Evolutionary conservation across 2,329 filamentous ascomycete species (phyloP), one percentile per base, ranked within the genome.

Genomic region (Chrysosphaeria jannelii): DNA sequence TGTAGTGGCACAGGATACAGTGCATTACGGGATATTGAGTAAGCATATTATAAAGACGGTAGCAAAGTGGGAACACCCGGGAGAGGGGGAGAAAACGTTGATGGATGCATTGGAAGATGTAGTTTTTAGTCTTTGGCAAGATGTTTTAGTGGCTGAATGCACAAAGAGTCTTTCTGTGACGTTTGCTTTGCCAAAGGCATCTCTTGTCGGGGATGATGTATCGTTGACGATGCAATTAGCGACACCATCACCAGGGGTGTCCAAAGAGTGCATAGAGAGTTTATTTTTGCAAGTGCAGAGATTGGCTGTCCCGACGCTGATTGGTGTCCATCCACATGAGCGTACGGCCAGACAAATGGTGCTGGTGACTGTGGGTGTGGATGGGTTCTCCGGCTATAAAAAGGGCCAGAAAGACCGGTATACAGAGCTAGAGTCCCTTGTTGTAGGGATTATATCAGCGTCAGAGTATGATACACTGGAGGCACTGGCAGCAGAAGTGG

Each of bases 271-370:
- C 16, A 18, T 7, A 19, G 6, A 22, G 8, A 27, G n/a, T n/a
- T n/a, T 37, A 10, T 29, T 31, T 19, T 37, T 70, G 21, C 46
- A 48, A 18, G 38, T 75, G 6, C 50, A 53, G 22, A 51, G 55
- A 11, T 38, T 78, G 23, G 51, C 51, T 18, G 50, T 75, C 7
- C 65, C 69, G 13, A 63, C 60, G 15, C 39, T 79, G 23, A 58
- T 79, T 22, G 71, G 71, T 1, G 57, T 79, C 14, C 76, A 79
- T 34, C 40, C 47, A 12, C 69, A 76, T 34, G 71, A 79, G 49
- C 48, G 71, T 30, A 31, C 43, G 10, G 29, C 27, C n/a, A 25
- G 27, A 26, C 30, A 34, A 27, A 19, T 25, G 5, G 24, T 34
- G 6, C 13, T 32, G 6, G 29, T 27, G 2, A 23, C 29, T 11